A percentile compares a stretch with the other conserved stretches of the same genome.
Evolutionary conservation across 805 yeast species (phyloP).

Genomic region (Huiozyma sinensis): DNA sequence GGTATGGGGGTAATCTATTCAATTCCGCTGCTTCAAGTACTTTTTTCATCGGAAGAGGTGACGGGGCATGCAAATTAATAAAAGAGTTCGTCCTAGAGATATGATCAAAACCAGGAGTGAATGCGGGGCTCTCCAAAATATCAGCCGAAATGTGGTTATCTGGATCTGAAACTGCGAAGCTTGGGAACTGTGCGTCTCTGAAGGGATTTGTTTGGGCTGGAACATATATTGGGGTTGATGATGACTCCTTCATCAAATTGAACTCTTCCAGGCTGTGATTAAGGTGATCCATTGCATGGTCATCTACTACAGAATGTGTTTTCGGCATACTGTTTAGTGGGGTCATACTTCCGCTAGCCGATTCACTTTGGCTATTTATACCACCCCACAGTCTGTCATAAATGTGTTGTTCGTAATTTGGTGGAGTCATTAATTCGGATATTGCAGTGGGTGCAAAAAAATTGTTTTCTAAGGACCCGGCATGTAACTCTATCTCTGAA

Average conservation of each 20-base stretch:
- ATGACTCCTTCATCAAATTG: background rate
- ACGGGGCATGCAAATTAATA: constrained; percentile 30
- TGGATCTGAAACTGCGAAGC: constrained; percentile 3
- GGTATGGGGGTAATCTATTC: constrained; percentile 76
- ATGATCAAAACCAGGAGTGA: constrained; percentile 46
- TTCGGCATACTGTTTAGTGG: constrained; percentile 2
- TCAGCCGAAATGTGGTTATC: constrained; percentile 1
- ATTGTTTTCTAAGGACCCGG: constrained; percentile 5
- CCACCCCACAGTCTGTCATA: constrained; percentile 74
- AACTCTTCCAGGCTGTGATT: background rate
- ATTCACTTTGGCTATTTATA: constrained; percentile 15
- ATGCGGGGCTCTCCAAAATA: constrained; percentile 4
- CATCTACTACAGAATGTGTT: background rate
- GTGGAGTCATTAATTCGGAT: constrained; percentile 62
- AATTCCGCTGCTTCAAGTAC: constrained; percentile 37
- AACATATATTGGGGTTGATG: constrained; percentile 1
- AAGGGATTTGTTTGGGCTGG: constrained; percentile 1
- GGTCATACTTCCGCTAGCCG: background rate
- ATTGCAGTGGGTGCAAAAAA: constrained; percentile 8
- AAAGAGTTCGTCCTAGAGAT: constrained; percentile 51
- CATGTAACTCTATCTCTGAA: constrained; percentile 17
- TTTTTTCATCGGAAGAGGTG: constrained; percentile 14
- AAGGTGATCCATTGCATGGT: background rate
- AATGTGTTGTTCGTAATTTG: constrained; percentile 70
- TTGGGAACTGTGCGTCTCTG: constrained; percentile 4